Conservation (phyloP, 192 early-diverging fungal species). For the Allomyces macrogynus region DNA sequence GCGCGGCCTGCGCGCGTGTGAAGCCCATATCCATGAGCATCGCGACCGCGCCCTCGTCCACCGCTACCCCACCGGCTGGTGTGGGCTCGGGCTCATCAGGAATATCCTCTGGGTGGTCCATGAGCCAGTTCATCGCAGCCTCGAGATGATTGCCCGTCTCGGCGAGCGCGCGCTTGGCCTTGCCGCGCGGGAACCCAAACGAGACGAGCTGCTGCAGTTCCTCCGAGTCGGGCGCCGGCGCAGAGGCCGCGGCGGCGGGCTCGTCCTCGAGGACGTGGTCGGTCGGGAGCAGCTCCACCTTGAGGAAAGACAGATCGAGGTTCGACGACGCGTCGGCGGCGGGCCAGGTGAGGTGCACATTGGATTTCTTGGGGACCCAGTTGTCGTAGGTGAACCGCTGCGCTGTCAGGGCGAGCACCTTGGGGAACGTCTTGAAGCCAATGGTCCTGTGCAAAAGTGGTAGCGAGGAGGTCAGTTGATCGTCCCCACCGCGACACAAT, state of each 20-base stretch:
- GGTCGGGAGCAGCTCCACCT: constrained; percentile 46
- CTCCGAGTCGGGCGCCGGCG: constrained; percentile 20
- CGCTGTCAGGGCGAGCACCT: constrained; percentile 46
- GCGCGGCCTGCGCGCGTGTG: constrained; percentile 46
- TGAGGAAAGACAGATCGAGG: constrained; percentile 47
- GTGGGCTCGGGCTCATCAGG: constrained; percentile 9
- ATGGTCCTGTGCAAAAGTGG: constrained; percentile 14
- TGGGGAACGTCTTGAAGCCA: constrained; percentile 53
- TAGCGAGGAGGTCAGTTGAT: too few relatives aligned
- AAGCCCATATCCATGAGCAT: constrained; percentile 88
- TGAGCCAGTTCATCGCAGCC: constrained; percentile 80
- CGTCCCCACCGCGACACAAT: too few relatives aligned
- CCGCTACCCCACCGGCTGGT: not conserved
- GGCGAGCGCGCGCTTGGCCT: constrained; percentile 63
- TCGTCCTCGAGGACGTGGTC: constrained; percentile 54
- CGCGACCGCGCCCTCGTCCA: constrained; percentile 33
- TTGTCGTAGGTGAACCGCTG: constrained; percentile 53
- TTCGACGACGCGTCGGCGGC: constrained; percentile 29
- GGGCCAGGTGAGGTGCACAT: constrained; percentile 29
- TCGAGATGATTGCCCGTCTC: constrained; percentile 60
- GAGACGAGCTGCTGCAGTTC: constrained; percentile 57
- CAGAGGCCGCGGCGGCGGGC: constrained; percentile 3
- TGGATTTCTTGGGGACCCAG: constrained; percentile 52
- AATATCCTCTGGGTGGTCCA: constrained; percentile 88
- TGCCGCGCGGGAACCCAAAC: constrained; percentile 82